Percentiles rank a stretch among this genome's conserved stretches.
These are phyloP conservation scores for Ogataea henricii DNA, from an alignment of 805 yeast genomes.

Conservation along the genomic window DNA sequence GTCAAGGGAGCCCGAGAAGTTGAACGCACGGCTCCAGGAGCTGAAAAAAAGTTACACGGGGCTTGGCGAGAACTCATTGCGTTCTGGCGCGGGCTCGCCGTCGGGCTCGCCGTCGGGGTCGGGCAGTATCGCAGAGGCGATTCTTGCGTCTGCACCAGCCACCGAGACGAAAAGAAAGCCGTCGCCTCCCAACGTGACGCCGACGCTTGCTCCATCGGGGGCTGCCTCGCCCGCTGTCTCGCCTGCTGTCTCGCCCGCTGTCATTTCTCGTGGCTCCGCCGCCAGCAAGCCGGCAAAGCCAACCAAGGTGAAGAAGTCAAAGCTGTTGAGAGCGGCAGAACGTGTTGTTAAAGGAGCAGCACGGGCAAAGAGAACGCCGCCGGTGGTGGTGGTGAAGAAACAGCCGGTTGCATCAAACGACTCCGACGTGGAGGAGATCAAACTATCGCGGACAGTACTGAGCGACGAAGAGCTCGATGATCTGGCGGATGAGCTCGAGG, in stretches of 20 bases:
- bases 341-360: slow-evolving; percentile 12
- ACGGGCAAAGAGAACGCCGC: slow-evolving; percentile 1
- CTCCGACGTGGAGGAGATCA: slow-evolving; percentile 24
- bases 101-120: background rate
- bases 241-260: background rate
- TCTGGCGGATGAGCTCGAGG: slow-evolving; percentile 29
- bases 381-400: background rate
- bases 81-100: background rate
- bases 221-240: background rate
- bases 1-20: slow-evolving; percentile 32
- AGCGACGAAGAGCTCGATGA: slow-evolving; percentile 28
- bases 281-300: background rate
- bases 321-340: slow-evolving; percentile 25
- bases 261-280: no score
- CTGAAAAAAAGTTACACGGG: slow-evolving; percentile 5
- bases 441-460: slow-evolving; percentile 7
- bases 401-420: slow-evolving; percentile 8
- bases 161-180: slow-evolving; percentile 5
- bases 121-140: background rate
- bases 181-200: background rate
- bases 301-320: slow-evolving; percentile 22
- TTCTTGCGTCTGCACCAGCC: background rate
- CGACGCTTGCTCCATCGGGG: slow-evolving; percentile 10
- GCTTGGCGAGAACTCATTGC: no score
- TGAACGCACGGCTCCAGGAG: slow-evolving; percentile 16